phyloP scores from a whole-genome alignment of 768 basidiomycete genomes.

The Lanmaoa pseudosensibilis region DNA sequence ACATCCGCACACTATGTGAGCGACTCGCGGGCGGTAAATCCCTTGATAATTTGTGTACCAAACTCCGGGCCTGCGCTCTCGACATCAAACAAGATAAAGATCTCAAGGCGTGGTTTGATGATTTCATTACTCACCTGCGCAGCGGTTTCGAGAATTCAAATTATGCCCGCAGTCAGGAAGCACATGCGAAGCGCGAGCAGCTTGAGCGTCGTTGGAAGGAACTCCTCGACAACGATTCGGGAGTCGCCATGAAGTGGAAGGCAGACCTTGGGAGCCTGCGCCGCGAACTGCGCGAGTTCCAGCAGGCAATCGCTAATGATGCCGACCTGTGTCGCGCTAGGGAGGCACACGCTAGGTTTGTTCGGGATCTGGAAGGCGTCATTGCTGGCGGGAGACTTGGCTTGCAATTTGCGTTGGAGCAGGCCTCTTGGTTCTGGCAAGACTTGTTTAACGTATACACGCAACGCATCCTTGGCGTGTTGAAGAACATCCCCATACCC shows the following conservation, averaged over 20 bases:
- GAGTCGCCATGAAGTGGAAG: constrained; percentile 51
- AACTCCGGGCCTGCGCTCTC: constrained; percentile 43
- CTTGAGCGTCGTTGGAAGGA: constrained; percentile 52
- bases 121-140: constrained; percentile 48
- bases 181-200: constrained; percentile 38
- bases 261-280: constrained; percentile 46
- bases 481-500: constrained; percentile 69
- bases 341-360: constrained; percentile 49
- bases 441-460: constrained; percentile 81
- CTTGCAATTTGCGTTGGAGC: constrained; percentile 54
- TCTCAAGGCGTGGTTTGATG: constrained; percentile 55
- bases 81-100: constrained; percentile 54
- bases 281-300: constrained; percentile 44
- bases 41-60: constrained; percentile 48
- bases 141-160: constrained; percentile 49
- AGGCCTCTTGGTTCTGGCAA: constrained; percentile 75
- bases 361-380: constrained; percentile 47
- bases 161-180: constrained; percentile 53
- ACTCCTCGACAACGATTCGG: constrained; percentile 45
- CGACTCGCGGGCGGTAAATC: constrained; percentile 51
- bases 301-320: constrained; percentile 47
- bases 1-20: constrained; percentile 43
- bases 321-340: constrained; percentile 47
- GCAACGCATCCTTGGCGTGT: constrained; percentile 50
- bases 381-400: constrained; percentile 39